These are phyloP conservation scores for Mycena galericulata DNA, from an alignment of 768 basidiomycete species.

Conservation along the genomic window DNA sequence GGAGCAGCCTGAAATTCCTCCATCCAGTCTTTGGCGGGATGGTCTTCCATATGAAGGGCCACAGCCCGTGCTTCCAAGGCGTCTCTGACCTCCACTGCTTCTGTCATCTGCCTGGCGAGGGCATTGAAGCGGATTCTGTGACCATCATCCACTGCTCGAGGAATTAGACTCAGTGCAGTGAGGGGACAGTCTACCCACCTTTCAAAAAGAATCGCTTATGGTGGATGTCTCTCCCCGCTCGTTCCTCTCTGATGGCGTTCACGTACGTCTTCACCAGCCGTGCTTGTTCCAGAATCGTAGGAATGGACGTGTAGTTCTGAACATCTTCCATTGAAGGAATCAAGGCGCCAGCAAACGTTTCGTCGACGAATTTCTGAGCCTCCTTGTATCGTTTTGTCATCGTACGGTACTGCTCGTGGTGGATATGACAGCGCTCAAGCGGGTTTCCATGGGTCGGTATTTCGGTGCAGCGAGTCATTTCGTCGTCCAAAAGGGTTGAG, in stretches of 20 bases:
- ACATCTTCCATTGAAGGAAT: constrained; percentile 39
- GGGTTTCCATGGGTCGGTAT: constrained; percentile 37
- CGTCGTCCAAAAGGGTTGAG: constrained; percentile 34
- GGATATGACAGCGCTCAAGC: constrained; percentile 37
- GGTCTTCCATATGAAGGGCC: constrained; percentile 21
- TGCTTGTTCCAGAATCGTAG: constrained; percentile 33
- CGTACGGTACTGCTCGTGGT: constrained; percentile 41
- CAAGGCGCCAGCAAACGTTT: constrained; percentile 20
- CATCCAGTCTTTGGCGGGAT: constrained; percentile 14
- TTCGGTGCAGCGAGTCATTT: constrained; percentile 39
- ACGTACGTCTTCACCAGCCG: constrained; percentile 42
- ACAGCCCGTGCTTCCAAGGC: constrained; percentile 35
- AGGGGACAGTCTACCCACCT: constrained; percentile 29
- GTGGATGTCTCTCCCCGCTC: constrained; percentile 45
- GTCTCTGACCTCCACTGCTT: constrained; percentile 35
- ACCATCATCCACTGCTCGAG: constrained; percentile 41
- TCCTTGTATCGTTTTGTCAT: constrained; percentile 44
- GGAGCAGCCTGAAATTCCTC: background rate
- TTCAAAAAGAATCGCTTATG: constrained; percentile 47
- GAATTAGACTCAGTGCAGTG: background rate
- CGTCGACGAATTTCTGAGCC: constrained; percentile 42
- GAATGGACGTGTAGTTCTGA: constrained; percentile 28
- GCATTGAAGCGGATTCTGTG: constrained; percentile 44
- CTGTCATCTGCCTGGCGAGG: constrained; percentile 43
- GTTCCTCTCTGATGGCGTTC: constrained; percentile 47